Base-by-base conservation (phyloP, 2,329 filamentous ascomycete genomes). In the Monosporascus sp. region DNA sequence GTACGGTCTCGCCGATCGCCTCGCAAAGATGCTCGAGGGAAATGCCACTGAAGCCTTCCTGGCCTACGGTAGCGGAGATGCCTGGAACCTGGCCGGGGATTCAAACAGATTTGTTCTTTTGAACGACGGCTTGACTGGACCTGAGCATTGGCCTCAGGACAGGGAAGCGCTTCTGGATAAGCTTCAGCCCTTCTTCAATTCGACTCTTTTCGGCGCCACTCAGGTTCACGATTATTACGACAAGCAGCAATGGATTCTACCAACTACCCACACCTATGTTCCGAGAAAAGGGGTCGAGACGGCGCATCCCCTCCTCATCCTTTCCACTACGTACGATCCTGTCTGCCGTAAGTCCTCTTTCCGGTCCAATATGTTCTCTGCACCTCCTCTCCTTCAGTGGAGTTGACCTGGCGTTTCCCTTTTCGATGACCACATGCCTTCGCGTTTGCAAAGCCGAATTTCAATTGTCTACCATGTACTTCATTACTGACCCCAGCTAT, bases 311-410 rank as follows among this genome's bases (percentile, higher is more conserved):
- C 69, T 85, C 28, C 69, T 84, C 1, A 77, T 81, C 56, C 69
- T 83, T 11, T 76, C 76, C 38, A 83, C 80, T 49, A 79, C 76
- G 0, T 76, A 77, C 9, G 79, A 86, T 43, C 83, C 84, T 0
- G 79, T 86, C 1, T 85, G 81, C 1, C 78, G 41, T 44, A 44
- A 44, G 41, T 44, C 15, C 26, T 18, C n/a, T 35, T 35, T 51
- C 38, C 20, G 24, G 26, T 61, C 62, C 48, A 51, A 51, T 31
- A 20, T 31, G 31, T 35, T 35, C 31, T 35, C 31, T 5, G 5
- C 31, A 14, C 5, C 8, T 14, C 31, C 31, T 35, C 14, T 14
- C 31, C 31, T 14, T 9, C 11, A 14, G 31, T 35, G 31, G 9
- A 35, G 31, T 14, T 14, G 6, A 35, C 31, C 31, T 14, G 31